Conservation (phyloP, 2,329 filamentous ascomycete species). For the Zasmidium cellare region DNA sequence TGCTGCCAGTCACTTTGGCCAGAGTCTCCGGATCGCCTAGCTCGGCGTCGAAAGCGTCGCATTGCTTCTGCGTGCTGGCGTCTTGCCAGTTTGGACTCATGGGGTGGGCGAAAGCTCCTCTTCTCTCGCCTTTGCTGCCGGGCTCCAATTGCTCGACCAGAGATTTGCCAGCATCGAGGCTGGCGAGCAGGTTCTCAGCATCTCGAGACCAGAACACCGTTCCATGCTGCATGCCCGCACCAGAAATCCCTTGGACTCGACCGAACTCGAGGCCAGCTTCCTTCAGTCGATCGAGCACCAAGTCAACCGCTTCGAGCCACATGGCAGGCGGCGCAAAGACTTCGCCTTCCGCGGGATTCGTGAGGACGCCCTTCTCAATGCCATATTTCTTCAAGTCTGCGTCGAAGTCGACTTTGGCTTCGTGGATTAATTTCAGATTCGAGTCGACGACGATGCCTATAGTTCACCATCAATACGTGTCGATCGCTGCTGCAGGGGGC, state of each 20-base stretch:
- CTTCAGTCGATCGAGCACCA: slow-evolving; percentile 73
- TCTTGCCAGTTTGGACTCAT: slow-evolving; percentile 98
- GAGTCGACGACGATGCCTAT: slow-evolving; percentile 80
- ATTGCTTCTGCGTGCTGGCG: slow-evolving; percentile 88
- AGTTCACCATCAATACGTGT: neutral
- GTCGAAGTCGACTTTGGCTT: slow-evolving; percentile 95
- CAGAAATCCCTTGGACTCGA: slow-evolving; percentile 78
- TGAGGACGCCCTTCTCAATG: slow-evolving; percentile 83
- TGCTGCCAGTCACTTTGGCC: slow-evolving; percentile 81
- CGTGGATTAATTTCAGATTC: slow-evolving; percentile 73
- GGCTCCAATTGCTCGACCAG: slow-evolving; percentile 70
- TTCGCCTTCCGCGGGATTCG: slow-evolving; percentile 78
- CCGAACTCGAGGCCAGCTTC: slow-evolving; percentile 70
- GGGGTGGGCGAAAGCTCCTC: slow-evolving; percentile 73
- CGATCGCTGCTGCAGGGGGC: slow-evolving; percentile 59
- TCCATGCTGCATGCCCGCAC: slow-evolving; percentile 95
- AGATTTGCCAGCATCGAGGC: slow-evolving; percentile 59
- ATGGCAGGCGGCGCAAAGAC: slow-evolving; percentile 90
- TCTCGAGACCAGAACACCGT: slow-evolving; percentile 87
- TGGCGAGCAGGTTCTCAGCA: slow-evolving; percentile 64
- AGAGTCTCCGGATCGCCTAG: slow-evolving; percentile 68
- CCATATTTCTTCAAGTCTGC: slow-evolving; percentile 70
- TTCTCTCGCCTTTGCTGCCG: slow-evolving; percentile 37
- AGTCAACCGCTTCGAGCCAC: slow-evolving; percentile 91
- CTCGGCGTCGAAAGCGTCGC: slow-evolving; percentile 77